Evolutionary conservation across 2,329 filamentous ascomycete species (phyloP), one percentile per base, ranked within the genome.

Genomic region (Emmonsiellopsis sp.): DNA sequence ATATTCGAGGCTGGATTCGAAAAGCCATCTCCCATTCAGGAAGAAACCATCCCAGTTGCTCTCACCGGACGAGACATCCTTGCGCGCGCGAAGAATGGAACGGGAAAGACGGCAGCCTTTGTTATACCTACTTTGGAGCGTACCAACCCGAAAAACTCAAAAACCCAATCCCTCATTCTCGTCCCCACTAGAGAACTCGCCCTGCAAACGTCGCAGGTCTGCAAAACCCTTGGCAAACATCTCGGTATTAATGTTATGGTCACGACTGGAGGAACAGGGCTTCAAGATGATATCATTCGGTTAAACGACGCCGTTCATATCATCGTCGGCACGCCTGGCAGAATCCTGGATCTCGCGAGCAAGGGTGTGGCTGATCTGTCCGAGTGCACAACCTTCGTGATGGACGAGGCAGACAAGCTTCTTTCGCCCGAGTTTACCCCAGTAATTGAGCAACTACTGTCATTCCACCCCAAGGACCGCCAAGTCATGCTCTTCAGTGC

Each of bases 401-500:
- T 98, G 93, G 93, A 98, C 67, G 93, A 98, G 72, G 93, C 93
- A 53, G 93, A 98, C 74, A 98, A 98, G 77, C 84, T 98, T 57
- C 81, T 98, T 50, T 98, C 93, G 6, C 83, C 89, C 55, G 93
- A 98, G 69, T 98, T 98, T 69, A 98, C 93, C 6, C 90, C 92
- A 30, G 91, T 95, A 59, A 95, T 98, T 61, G 94, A 98, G 73
- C 90, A 98, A 70, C 80, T 98, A 20, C 79, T 98, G 49, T 86
- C 88, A 59, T 96, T 95, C 74, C 92, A 96, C 70, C 92, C 93
- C 58, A 95, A 93, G 71, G 92, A 98, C 68, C 87, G 93, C 55
- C 93, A 98, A 74, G 91, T 98, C 65, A 98, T 98, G 93, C 85
- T 98, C 57, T 98, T 98, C 78, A 95, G 89, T 63, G 94, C 94